A percentile compares a stretch with the other conserved stretches of the same genome.
phyloP scores from a whole-genome alignment of 345 rosid genomes.

The Populus euphratica region DNA sequence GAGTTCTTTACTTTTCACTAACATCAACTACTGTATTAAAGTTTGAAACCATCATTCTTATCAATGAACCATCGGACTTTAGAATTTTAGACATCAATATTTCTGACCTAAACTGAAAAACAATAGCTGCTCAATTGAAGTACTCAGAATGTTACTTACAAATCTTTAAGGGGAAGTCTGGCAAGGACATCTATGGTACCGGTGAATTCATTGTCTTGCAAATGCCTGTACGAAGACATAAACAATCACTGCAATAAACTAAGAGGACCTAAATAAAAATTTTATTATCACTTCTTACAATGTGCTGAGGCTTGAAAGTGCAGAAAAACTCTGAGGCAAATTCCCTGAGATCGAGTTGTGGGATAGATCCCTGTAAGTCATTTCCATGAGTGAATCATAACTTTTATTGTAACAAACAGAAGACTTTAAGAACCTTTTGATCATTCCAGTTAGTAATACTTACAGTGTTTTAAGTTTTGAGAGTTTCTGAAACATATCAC shows the following conservation, averaged over 20 bases:
- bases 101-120: neutral
- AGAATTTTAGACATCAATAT: neutral
- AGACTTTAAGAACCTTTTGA: neutral
- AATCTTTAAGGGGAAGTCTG: conserved; percentile 64
- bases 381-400: conserved; percentile 13
- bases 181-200: conserved; percentile 68
- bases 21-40: neutral
- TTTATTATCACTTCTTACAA: conserved; percentile 47
- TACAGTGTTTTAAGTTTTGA: conserved; percentile 62
- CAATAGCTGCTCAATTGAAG: neutral
- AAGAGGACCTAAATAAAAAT: neutral
- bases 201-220: conserved; percentile 70
- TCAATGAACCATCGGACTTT: neutral
- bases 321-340: conserved; percentile 64
- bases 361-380: conserved; percentile 73
- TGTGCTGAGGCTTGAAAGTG: conserved; percentile 48
- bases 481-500: conserved; percentile 80
- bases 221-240: conserved; percentile 39
- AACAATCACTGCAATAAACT: conserved; percentile 2
- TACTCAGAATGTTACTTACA: conserved; percentile 45
- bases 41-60: neutral
- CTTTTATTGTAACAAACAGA: neutral
- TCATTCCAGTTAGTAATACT: conserved; percentile 24
- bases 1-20: neutral
- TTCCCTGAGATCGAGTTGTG: conserved; percentile 64